A percentile compares a stretch with the other conserved stretches of the same genome.
Conservation (phyloP, 208 protist genomes). For the Trypanosoma caninum region DNA sequence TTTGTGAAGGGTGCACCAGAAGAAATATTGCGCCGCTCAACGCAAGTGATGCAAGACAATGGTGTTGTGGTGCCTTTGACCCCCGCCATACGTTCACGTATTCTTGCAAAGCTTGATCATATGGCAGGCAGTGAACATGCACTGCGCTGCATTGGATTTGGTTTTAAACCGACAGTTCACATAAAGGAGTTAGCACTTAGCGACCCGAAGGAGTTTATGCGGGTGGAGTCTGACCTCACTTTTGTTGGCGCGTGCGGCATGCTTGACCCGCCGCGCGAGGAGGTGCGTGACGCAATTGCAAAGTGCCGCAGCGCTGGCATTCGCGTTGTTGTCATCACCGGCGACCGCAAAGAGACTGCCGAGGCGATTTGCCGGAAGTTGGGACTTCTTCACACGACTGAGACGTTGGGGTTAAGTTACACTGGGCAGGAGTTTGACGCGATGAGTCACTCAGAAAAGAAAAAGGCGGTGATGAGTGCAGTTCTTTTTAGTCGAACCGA, state of each 20-base stretch:
- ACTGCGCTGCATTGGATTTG: conserved; percentile 84
- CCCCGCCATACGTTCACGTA: conserved; percentile 5
- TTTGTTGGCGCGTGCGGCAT: conserved; percentile 93
- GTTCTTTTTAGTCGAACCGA: conserved; percentile 84
- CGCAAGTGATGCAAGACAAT: conserved; percentile 43
- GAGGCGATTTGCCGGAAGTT: conserved; percentile 94
- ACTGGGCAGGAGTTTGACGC: conserved; percentile 73
- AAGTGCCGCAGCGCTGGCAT: conserved; percentile 94
- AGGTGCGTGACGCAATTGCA: conserved; percentile 87
- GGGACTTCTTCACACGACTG: conserved; percentile 73
- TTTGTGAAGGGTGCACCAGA: conserved; percentile 96
- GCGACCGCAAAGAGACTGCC: conserved; percentile 95
- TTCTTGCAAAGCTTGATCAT: conserved; percentile 40
- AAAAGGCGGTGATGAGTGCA: conserved; percentile 44
- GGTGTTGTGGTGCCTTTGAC: conserved; percentile 49
- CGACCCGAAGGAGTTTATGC: conserved; percentile 59
- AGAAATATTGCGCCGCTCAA: conserved; percentile 87
- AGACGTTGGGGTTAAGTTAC: conserved; percentile 42
- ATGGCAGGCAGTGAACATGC: conserved; percentile 59
- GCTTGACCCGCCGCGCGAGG: conserved; percentile 91
- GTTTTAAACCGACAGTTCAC: conserved; percentile 42
- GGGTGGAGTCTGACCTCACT: conserved; percentile 81
- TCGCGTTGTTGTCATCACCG: conserved; percentile 97
- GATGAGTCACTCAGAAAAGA: conserved; percentile 58
- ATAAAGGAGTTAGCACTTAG: conserved; percentile 38